Evolutionary conservation across 2,329 filamentous ascomycete species (phyloP), one percentile per base, ranked within the genome.

Genomic region (Neoscytalidium dimidiatum): DNA sequence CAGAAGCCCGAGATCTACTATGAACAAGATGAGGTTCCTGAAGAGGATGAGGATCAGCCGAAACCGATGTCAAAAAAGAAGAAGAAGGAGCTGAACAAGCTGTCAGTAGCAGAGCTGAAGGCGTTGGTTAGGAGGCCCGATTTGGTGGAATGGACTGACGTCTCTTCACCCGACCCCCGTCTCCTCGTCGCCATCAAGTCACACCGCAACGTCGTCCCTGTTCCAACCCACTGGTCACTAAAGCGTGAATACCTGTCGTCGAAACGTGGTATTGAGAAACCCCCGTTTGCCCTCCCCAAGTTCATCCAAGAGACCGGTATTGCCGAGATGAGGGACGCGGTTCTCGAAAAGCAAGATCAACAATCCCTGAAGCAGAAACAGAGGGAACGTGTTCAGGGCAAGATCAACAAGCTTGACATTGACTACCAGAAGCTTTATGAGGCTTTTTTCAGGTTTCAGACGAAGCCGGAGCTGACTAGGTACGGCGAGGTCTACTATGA

Each of bases 401-500:
- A 98, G 80, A 95, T 97, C 86, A 95, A 95, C 67, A 96, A 95
- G 78, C 84, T 99, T 58, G 95, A 99, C 77, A 98, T 99, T 70
- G 95, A 99, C 78, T 99, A 99, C 78, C 92, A 97, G 75, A 97
- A 95, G 77, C 88, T 98, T 63, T 98, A 98, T 80, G 95, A 98
- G 75, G 95, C 95, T 3, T 99, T 99, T 83, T 99, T 99, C 83
- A 88, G 93, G 66, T 96, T 97, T 75, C 95, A 99, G 80, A 96
- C 92, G 44, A 99, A 99, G 79, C 95, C 95, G 0, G 89, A 93
- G 71, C 82, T 99, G 68, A 98, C 95, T 33, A 87, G 94, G 48
- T 99, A 97, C 71, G 95, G 95, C 44, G 95, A 99, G 78, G 94
- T 99, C n/a, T 99, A 99, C 79, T 98, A 98, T 77, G 95, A 99